Base-by-base conservation (phyloP, 495 filamentous ascomycete species). In the Halenospora varia region DNA sequence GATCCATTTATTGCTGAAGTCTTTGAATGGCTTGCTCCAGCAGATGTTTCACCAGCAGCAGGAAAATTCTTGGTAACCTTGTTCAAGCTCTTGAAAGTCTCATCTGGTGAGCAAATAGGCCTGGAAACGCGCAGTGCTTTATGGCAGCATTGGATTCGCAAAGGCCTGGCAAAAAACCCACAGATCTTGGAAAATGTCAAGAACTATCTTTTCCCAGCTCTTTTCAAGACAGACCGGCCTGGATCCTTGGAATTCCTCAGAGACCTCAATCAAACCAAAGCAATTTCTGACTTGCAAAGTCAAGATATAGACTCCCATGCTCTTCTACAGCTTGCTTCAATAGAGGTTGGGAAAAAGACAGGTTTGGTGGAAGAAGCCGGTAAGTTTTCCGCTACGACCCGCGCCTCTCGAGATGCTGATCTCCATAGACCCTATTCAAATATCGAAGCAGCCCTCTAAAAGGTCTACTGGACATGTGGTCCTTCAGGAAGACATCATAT, bases 311-410 rank as follows among this genome's bases (percentile, higher is more conserved):
- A 80, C 15, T 77, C 87, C 51, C 77, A 82, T 25, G 75, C 83
- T 0, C 62, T 72, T 23, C 57, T 85, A 48, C 71, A 89, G 13
- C 80, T 91, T 55, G 80, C 84, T 45, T 80, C 87, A 17, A 74
- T 96, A 26, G 86, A 91, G 60, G 76, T 85, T 10, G 90, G 87
- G 15, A 95, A 94, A 74, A 90, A 92, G 53, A 71, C 81, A 35
- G 90, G 89, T 0, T 66, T 93, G 20, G 80, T 96, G 6, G 80
- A 85, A 50, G 90, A 92, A 63, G 79, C 86, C 50, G 77, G 88
- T 89, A 75, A 76, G 82, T 71, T 47, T 10, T 1, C 51, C 25
- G 26, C 22, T 51, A 25, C 20, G 25, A 18, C 4, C 29, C 22
- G 3, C 1, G 50, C 11, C 0, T 42, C 13, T n/a, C n/a, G n/a